Percentiles rank a stretch among this genome's conserved stretches.
These are phyloP conservation scores for Hanseniaspora valbyensis DNA, from an alignment of 805 yeast genomes.

Conservation along the genomic window DNA sequence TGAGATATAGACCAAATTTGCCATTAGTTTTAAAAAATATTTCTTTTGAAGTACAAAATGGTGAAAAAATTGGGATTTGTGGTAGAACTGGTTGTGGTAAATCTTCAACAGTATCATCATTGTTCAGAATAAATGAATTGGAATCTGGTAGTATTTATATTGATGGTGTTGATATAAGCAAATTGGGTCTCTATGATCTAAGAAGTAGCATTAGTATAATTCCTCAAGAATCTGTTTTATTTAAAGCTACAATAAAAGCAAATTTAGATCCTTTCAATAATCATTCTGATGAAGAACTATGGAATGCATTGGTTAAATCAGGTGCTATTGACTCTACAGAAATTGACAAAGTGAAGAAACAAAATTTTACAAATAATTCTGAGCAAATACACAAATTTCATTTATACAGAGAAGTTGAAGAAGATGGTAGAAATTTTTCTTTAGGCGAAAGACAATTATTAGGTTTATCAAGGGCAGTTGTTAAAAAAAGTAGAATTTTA, in stretches of 20 bases:
- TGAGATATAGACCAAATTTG: slow-evolving; percentile 53
- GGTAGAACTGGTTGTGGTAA: slow-evolving; percentile 69
- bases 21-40: slow-evolving; percentile 56
- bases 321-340: slow-evolving; percentile 38
- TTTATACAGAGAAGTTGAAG: slow-evolving; percentile 45
- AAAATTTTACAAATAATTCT: slow-evolving; percentile 25
- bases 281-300: slow-evolving; percentile 45
- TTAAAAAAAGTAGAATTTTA: slow-evolving; percentile 42
- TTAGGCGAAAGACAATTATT: slow-evolving; percentile 54
- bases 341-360: slow-evolving; percentile 24
- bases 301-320: slow-evolving; percentile 58
- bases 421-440: slow-evolving; percentile 55
- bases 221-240: slow-evolving; percentile 82
- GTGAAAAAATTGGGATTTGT: slow-evolving; percentile 53
- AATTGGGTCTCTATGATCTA: slow-evolving; percentile 55
- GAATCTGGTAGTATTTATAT: slow-evolving; percentile 43
- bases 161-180: slow-evolving; percentile 58
- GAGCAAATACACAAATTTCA: slow-evolving; percentile 44
- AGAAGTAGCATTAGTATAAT: slow-evolving; percentile 65
- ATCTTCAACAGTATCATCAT: slow-evolving; percentile 61
- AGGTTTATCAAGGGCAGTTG: slow-evolving; percentile 54
- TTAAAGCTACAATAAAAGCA: slow-evolving; percentile 64
- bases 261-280: slow-evolving; percentile 68
- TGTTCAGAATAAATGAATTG: slow-evolving; percentile 57
- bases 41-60: slow-evolving; percentile 37